Base-by-base conservation (phyloP, 1,284 basidiomycete species). In the Ustilago xerochloae region DNA sequence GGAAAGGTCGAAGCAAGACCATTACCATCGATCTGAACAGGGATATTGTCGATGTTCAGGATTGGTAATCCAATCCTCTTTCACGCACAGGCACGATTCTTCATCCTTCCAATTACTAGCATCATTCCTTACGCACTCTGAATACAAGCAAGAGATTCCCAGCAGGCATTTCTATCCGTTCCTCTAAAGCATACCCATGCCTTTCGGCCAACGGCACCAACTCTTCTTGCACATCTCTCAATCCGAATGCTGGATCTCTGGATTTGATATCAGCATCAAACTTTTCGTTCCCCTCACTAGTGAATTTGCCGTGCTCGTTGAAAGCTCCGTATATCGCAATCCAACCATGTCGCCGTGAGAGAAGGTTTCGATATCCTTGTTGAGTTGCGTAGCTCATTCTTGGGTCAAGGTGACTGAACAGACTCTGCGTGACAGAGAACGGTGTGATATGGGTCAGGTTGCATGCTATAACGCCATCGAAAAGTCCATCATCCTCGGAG, bases 301-400 rank as follows among this genome's bases (percentile, higher is more conserved):
- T 70, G 30, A 52, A 67, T 3, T 20, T 18, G 0, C 67, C 75
- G 3, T 71, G 30, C 36, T 79, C 62, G 50, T 77, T 79, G 56
- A 79, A 79, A 0, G 77, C 73, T 1, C 77, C 77, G 38, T 79
- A 79, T 30, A 79, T 57, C 13, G 75, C 75, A 20, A 77, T 58
- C 52, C 64, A 77, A 1, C 75, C 75, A 18, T 60, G 4, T 7
- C 16, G 8, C 7, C 41, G 53, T 13, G 41, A 38, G 22, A 77
- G 52, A 1, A 74, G 22, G 18, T 53, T 62, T 5, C 51, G 6
- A 22, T 63, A 56, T 6, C 74, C 74, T 32, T 55, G 50, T 26
- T 67, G 65, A 5, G 64, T 73, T 13, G 56, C 60, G 20, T 65
- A 69, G 20, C 67, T 48, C 15, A 75, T 36, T 3, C 67, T 32